These are phyloP conservation scores for Saccharum spontaneum DNA, from an alignment of 176 grass and related monocot species.

Conservation along the genomic window DNA sequence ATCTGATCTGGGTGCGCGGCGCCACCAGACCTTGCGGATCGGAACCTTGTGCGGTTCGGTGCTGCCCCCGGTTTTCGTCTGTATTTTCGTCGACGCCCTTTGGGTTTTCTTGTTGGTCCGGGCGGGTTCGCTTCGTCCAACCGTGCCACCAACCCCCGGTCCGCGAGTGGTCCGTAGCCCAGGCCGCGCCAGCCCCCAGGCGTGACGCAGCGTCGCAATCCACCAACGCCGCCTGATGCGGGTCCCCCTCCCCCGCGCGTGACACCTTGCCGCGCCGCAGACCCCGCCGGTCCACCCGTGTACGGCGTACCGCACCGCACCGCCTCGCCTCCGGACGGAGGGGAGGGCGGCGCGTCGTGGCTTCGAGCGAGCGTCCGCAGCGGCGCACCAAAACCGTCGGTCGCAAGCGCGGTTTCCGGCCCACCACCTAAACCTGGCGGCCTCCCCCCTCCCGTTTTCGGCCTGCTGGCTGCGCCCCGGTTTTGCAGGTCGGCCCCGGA, in stretches of 20 bases:
- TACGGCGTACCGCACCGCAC: not conserved
- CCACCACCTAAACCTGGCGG: conserved; percentile 18
- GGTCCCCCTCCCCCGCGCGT: not conserved
- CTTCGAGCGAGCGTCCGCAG: not conserved
- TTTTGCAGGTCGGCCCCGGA: not conserved
- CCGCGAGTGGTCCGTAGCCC: not conserved
- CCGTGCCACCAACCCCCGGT: conserved; percentile 10
- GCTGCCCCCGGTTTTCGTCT: not conserved
- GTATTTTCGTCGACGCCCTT: not conserved
- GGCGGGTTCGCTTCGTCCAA: not conserved
- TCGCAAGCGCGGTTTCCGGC: conserved; percentile 24
- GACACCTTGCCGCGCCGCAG: not conserved
- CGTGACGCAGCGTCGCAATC: conserved; percentile 25
- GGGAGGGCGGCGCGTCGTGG: not conserved
- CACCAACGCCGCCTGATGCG: not conserved
- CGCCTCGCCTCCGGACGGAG: no score
- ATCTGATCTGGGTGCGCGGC: conserved; percentile 49
- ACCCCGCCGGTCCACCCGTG: not conserved
- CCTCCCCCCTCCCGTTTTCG: not conserved
- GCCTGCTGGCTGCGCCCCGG: not conserved
- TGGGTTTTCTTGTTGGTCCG: not conserved
- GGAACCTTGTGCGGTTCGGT: conserved; percentile 27
- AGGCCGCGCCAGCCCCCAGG: not conserved
- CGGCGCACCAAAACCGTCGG: conserved; percentile 27
- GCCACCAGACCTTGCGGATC: not conserved